Conservation (phyloP, 352 stramenopile species). For the Globisporangium paroecandrum region DNA sequence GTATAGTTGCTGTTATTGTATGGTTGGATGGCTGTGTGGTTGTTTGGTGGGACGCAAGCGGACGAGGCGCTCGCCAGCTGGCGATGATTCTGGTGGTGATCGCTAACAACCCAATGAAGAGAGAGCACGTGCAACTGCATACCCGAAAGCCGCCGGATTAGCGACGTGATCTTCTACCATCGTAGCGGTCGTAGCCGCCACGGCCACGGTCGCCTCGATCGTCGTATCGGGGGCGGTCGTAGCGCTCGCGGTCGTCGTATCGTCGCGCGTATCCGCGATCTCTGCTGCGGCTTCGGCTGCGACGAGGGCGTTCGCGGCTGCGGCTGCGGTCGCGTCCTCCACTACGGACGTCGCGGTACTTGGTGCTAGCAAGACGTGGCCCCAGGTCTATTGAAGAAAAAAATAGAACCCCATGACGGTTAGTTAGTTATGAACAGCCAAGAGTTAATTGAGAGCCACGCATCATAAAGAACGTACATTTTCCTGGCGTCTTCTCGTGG, state of each 20-base stretch:
- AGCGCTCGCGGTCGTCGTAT: conserved; percentile 44
- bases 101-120: not conserved
- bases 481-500: conserved; percentile 80
- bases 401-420: not conserved
- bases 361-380: conserved; percentile 64
- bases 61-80: not conserved
- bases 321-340: conserved; percentile 25
- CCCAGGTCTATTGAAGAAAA: conserved; percentile 47
- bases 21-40: not conserved
- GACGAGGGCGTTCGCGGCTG: conserved; percentile 38
- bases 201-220: conserved; percentile 44
- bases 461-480: conserved; percentile 47
- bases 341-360: conserved; percentile 39
- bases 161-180: conserved; percentile 36
- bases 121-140: not conserved
- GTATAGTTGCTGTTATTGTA: conserved; percentile 1
- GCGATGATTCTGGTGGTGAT: not conserved
- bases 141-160: conserved; percentile 16
- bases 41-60: not conserved
- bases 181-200: conserved; percentile 47
- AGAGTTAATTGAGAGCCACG: not conserved
- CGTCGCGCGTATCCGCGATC: conserved; percentile 40
- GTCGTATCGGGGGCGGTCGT: conserved; percentile 30
- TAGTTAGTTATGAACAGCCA: not conserved
- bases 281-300: conserved; percentile 40